These are phyloP conservation scores for Paulownia fortunei DNA, from an alignment of 257 asterid species.

Conservation along the genomic window DNA sequence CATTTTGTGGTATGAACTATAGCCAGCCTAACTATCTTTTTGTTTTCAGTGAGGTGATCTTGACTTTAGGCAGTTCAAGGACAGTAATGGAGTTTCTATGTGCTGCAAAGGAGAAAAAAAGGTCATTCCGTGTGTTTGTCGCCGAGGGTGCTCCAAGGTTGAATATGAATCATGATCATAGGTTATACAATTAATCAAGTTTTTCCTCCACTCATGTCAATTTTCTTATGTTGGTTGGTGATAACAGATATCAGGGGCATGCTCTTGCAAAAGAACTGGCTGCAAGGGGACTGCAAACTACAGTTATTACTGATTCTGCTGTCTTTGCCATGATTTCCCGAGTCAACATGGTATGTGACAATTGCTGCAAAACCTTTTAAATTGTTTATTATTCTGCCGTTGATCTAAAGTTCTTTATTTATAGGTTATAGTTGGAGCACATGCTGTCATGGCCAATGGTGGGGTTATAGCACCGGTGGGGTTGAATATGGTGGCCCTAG, in stretches of 20 bases:
- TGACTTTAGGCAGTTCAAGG: conserved; percentile 96
- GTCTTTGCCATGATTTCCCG: conserved; percentile 99
- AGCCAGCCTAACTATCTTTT: neutral
- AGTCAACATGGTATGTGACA: conserved; percentile 83
- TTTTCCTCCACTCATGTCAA: conserved; percentile 5
- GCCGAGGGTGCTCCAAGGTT: conserved; percentile 99
- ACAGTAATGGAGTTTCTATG: conserved; percentile 88
- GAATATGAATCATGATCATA: conserved; percentile 27
- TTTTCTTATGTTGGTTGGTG: conserved; percentile 22
- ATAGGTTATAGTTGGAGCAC: conserved; percentile 98
- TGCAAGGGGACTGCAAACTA: conserved; percentile 86
- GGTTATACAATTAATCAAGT: conserved; percentile 16
- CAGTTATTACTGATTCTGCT: conserved; percentile 96
- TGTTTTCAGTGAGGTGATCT: conserved; percentile 88
- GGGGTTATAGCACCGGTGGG: conserved; percentile 99
- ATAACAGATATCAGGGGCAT: conserved; percentile 93
- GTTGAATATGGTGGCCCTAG: conserved; percentile 93
- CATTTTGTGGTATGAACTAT: conserved; percentile 18
- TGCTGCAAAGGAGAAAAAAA: conserved; percentile 94
- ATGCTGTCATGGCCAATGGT: conserved; percentile 97
- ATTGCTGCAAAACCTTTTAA: conserved; percentile 16
- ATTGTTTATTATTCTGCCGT: conserved; percentile 26
- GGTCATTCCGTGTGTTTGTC: conserved; percentile 94
- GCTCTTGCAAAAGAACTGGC: conserved; percentile 91
- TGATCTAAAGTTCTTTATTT: conserved; percentile 32